phyloP scores from a whole-genome alignment of 768 basidiomycete genomes.

The Terana coerulea region DNA sequence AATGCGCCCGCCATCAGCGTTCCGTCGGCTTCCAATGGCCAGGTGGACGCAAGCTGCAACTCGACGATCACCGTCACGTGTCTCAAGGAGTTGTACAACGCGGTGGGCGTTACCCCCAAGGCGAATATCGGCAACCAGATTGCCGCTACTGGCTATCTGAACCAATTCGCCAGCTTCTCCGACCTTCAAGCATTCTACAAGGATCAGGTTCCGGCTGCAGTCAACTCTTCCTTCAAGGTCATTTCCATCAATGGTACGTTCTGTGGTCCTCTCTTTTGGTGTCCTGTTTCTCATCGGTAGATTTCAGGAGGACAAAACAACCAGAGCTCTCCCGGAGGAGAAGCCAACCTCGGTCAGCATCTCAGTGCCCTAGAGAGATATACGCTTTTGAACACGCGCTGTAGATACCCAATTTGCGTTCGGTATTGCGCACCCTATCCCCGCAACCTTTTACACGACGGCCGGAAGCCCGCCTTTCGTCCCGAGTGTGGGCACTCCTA shows the following conservation, averaged over 20 bases:
- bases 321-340: slow-evolving; percentile 55
- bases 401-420: slow-evolving; percentile 62
- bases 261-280: slow-evolving; percentile 29
- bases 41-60: slow-evolving; percentile 31
- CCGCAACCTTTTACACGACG: slow-evolving; percentile 58
- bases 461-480: slow-evolving; percentile 57
- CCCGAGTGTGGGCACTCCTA: slow-evolving; percentile 39
- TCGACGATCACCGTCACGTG: slow-evolving; percentile 30
- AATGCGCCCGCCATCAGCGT: slow-evolving; percentile 27
- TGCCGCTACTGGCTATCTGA: slow-evolving; percentile 34
- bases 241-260: slow-evolving; percentile 50
- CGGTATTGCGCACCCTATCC: slow-evolving; percentile 60
- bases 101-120: slow-evolving; percentile 23
- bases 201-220: slow-evolving; percentile 28
- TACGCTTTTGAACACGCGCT: background rate
- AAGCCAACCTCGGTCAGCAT: slow-evolving; percentile 48
- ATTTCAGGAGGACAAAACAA: slow-evolving; percentile 54
- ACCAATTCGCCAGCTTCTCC: slow-evolving; percentile 26
- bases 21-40: slow-evolving; percentile 23
- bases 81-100: slow-evolving; percentile 32
- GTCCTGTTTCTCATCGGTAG: slow-evolving; percentile 41
- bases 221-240: slow-evolving; percentile 45
- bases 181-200: slow-evolving; percentile 32
- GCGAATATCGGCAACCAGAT: slow-evolving; percentile 27
- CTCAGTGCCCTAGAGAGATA: background rate